Evolutionary conservation across 2,329 filamentous ascomycete genomes (phyloP).

Genomic region (Fusarium poae): DNA sequence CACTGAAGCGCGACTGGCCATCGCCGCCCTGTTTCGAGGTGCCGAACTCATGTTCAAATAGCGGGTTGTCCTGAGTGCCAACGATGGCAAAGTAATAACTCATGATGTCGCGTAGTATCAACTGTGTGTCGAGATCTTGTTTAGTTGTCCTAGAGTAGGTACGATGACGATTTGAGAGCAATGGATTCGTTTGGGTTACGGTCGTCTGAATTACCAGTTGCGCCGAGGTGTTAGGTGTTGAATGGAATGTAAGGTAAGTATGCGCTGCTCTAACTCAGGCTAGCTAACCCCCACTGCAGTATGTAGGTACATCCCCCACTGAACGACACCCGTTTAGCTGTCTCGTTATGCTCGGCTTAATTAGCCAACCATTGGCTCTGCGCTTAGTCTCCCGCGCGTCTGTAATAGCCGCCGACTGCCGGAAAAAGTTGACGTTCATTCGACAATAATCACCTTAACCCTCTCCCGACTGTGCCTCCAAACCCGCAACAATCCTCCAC

Average conservation of each 20-base stretch:
- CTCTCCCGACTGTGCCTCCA: constrained; percentile 20
- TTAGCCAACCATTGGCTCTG: constrained; percentile 28
- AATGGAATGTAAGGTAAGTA: constrained; percentile 10
- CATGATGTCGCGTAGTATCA: constrained; percentile 68
- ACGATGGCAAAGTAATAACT: constrained; percentile 99
- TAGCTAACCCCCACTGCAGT: constrained; percentile 14
- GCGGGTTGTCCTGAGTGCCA: constrained; percentile 92
- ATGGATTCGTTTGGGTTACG: constrained; percentile 12
- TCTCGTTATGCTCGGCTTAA: constrained; percentile 49
- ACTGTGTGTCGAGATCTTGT: constrained; percentile 6
- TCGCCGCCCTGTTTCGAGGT: constrained; percentile 97
- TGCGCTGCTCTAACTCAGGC: not conserved
- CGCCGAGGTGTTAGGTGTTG: not conserved
- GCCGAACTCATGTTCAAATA: constrained; percentile 97
- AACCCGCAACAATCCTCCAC: constrained; percentile 46
- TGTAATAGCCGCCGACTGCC: constrained; percentile 32
- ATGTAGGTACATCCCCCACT: constrained; percentile 13
- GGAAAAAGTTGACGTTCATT: constrained; percentile 47
- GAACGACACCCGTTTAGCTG: constrained; percentile 2
- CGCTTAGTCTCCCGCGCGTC: constrained; percentile 20
- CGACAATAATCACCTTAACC: constrained; percentile 36
- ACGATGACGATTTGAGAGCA: not conserved
- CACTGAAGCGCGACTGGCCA: constrained; percentile 87
- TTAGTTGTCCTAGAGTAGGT: not conserved
- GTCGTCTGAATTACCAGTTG: constrained; percentile 1